These are phyloP conservation scores for Brettanomyces naardenensis DNA, from an alignment of 805 yeast genomes.

Conservation along the genomic window DNA sequence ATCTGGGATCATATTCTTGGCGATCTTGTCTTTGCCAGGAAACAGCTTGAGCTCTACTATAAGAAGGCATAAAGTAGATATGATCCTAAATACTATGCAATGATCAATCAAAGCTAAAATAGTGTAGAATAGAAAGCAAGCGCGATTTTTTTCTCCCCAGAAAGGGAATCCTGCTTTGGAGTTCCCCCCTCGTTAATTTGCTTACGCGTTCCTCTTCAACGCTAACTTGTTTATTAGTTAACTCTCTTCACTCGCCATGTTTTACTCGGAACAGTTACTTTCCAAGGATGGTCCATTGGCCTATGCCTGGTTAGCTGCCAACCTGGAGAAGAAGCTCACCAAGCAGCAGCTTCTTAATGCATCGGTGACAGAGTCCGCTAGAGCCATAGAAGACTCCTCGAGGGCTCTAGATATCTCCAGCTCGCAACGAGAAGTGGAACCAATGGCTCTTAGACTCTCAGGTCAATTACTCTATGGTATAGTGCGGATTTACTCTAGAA, in stretches of 20 bases:
- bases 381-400: conserved; percentile 49
- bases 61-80: too few species aligned
- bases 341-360: conserved; percentile 68
- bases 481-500: conserved; percentile 76
- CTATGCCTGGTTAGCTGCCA: conserved; percentile 89
- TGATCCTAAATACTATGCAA: too few species aligned
- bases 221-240: too few species aligned
- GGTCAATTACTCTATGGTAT: conserved; percentile 85
- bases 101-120: too few species aligned
- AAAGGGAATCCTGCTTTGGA: too few species aligned
- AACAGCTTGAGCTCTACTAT: too few species aligned
- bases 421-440: conserved; percentile 29
- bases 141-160: too few species aligned
- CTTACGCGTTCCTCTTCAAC: too few species aligned
- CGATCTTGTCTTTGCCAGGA: background rate
- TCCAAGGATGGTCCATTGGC: conserved; percentile 79
- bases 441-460: conserved; percentile 71
- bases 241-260: conserved; percentile 25
- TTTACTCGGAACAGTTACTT: conserved; percentile 43
- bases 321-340: conserved; percentile 69
- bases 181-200: too few species aligned
- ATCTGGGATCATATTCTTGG: background rate
- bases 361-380: conserved; percentile 57
- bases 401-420: conserved; percentile 6
- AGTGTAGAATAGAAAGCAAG: too few species aligned